These are phyloP conservation scores for Eucalyptus pumila DNA, from an alignment of 345 rosid species.

Conservation along the genomic window DNA sequence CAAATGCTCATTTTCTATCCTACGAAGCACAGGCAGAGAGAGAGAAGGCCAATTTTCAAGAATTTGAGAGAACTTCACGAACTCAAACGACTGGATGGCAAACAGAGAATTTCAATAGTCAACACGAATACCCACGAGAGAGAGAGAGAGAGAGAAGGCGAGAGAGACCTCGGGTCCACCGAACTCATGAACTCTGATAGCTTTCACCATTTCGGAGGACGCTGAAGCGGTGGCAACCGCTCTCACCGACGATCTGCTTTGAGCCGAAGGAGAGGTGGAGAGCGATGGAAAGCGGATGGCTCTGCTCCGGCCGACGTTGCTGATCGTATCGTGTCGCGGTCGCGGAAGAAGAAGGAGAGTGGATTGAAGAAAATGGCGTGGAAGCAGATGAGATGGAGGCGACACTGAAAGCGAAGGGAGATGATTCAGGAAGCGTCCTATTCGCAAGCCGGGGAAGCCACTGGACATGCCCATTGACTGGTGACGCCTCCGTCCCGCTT, in stretches of 20 bases:
- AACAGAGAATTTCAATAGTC: too few species aligned
- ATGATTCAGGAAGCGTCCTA: not conserved
- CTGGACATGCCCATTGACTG: not conserved
- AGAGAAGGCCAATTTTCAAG: not conserved
- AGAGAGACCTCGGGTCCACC: slow-evolving; percentile 8
- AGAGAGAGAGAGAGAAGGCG: not conserved
- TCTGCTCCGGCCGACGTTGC: not conserved
- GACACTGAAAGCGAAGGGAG: not conserved
- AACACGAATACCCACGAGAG: not conserved
- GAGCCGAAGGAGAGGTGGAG: not conserved
- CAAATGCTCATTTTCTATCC: not conserved
- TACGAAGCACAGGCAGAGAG: not conserved
- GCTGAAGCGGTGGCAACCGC: not conserved
- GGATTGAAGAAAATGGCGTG: not conserved
- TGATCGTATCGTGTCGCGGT: not conserved
- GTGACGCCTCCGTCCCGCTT: not conserved
- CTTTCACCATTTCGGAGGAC: slow-evolving; percentile 58
- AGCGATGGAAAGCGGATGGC: not conserved
- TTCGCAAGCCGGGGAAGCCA: not conserved
- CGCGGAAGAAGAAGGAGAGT: not conserved
- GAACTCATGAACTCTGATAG: slow-evolving; percentile 70
- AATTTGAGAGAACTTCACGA: too few species aligned
- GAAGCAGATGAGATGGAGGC: not conserved
- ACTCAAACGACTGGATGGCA: too few species aligned
- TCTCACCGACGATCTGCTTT: not conserved